Evolutionary conservation across 805 yeast species (phyloP).

Genomic region (Candida verbasci): DNA sequence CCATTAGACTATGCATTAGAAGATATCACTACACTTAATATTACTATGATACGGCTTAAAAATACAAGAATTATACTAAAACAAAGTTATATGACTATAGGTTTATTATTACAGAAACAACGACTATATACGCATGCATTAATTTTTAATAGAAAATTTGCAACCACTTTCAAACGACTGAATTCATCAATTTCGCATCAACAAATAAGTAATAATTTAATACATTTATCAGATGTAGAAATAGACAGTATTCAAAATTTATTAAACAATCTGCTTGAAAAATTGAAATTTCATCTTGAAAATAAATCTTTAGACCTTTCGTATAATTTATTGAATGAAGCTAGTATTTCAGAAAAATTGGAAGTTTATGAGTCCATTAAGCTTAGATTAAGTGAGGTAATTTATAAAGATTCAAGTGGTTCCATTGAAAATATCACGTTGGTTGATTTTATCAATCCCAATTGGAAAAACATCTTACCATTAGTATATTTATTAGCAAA

Average conservation of each 20-base stretch:
- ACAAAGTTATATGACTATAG: too few relatives aligned
- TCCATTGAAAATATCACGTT: neutral
- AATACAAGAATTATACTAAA: too few relatives aligned
- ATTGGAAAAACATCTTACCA: slow-evolving; percentile 15
- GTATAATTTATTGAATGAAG: slow-evolving; percentile 7
- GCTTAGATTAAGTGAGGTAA: neutral
- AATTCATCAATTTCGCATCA: too few relatives aligned
- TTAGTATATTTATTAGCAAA: slow-evolving; percentile 16
- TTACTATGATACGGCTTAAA: too few relatives aligned
- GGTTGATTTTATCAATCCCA: slow-evolving; percentile 25
- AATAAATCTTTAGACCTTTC: slow-evolving; percentile 5
- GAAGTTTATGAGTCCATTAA: slow-evolving; percentile 3
- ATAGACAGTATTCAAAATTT: neutral
- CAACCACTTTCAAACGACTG: too few relatives aligned
- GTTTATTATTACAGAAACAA: too few relatives aligned
- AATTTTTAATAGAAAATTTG: too few relatives aligned
- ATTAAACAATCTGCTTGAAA: slow-evolving; percentile 3
- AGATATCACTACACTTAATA: too few relatives aligned
- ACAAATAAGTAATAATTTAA: too few relatives aligned
- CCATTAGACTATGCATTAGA: too few relatives aligned
- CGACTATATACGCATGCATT: too few relatives aligned
- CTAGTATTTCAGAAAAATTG: neutral
- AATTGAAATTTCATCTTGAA: neutral
- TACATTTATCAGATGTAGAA: neutral
- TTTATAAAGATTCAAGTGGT: neutral